Base-by-base conservation (phyloP, 208 protist species). In the Trypanosoma cruzi region DNA sequence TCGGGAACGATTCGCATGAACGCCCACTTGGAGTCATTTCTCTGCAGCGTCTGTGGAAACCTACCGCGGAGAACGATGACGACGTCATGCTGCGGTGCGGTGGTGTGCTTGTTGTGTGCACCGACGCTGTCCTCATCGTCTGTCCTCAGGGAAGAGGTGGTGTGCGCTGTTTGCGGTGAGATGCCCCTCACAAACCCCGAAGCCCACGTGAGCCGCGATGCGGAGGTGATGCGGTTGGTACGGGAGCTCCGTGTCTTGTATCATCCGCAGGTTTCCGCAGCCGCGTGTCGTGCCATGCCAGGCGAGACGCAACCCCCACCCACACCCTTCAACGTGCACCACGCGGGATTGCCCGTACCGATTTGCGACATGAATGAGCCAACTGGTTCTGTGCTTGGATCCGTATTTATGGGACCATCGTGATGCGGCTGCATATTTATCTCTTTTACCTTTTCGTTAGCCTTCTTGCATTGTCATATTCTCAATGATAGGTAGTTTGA, bases 241-340 rank as follows among this genome's bases (percentile, higher is more conserved):
- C 81, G 85, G 37, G 89, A 95, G 68, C 73, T 92, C 22, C 85
- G 86, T 64, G 86, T 95, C 68, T 66, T 95, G 14, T 89, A 91
- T 67, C 64, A 77, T 18, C 82, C 84, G 1, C 86, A 95, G 67
- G 71, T 90, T 14, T 36, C 34, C 34, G 34, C 55, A 32, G 62
- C 62, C 34, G 44, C 50, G 5, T 42, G 65, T 44, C 65, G 59
- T 10, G 70, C 14, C 22, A 54, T 60, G 26, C 56, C 63, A 29
- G 53, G 65, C 11, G 55, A 77, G 6, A 68, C 55, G 34, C 68
- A 79, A 22, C 37, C 29, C 11, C 48, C 24, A 24, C 40, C 62
- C 4, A 42, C 60, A n/a, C 60, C 71, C 10, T 64, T 70, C 36
- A n/a, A 40, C 4, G 16, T 61, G 48, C 64, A 69, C 0, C 20